Evolutionary conservation across 2,329 filamentous ascomycete species (phyloP).

Genomic region (Microsporum canis): DNA sequence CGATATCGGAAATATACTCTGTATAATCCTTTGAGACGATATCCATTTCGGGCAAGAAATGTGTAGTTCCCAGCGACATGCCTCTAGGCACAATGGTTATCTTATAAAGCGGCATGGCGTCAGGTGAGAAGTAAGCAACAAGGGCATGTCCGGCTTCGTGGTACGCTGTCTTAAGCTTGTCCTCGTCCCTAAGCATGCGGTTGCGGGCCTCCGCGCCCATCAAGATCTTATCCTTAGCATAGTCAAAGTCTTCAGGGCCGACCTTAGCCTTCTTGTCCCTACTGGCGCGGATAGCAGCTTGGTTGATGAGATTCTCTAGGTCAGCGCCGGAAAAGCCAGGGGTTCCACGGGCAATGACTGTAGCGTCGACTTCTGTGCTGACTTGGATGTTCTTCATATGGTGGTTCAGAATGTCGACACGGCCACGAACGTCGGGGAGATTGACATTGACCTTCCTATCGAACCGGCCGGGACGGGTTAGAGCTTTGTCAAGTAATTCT

Average conservation of each 20-base stretch:
- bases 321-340: constrained; percentile 91
- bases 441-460: constrained; percentile 84
- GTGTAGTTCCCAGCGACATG: constrained; percentile 73
- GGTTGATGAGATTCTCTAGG: constrained; percentile 91
- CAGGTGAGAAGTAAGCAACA: constrained; percentile 70
- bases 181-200: constrained; percentile 80
- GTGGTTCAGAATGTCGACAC: constrained; percentile 84
- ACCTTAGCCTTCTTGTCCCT: constrained; percentile 69
- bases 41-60: constrained; percentile 80
- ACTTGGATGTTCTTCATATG: constrained; percentile 87
- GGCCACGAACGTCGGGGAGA: constrained; percentile 83
- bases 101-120: constrained; percentile 76
- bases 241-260: constrained; percentile 72
- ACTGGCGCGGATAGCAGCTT: constrained; percentile 89
- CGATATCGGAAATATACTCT: constrained; percentile 70
- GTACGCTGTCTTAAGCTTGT: constrained; percentile 92
- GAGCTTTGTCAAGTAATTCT: constrained; percentile 82
- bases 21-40: constrained; percentile 79
- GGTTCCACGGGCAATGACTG: constrained; percentile 73
- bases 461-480: constrained; percentile 88
- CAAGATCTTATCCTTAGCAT: constrained; percentile 95
- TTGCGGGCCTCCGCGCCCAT: constrained; percentile 91
- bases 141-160: constrained; percentile 94
- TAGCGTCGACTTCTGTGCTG: constrained; percentile 66
- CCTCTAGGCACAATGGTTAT: constrained; percentile 93